phyloP scores from a whole-genome alignment of 2,329 filamentous ascomycete genomes.

The Cladosporium phlei region DNA sequence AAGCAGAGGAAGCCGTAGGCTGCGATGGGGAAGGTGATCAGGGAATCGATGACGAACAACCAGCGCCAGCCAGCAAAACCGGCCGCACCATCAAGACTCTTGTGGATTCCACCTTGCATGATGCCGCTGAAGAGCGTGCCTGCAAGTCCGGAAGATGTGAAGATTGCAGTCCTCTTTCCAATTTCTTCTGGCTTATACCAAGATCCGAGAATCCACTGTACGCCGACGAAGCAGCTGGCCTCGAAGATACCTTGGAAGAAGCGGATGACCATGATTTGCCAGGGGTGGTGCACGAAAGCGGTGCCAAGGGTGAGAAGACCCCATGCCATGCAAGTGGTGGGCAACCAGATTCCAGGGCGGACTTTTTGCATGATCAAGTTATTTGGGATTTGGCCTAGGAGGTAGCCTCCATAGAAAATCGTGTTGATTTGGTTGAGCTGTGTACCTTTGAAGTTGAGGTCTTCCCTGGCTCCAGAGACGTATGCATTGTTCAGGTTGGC shows the following conservation, averaged over 20 bases:
- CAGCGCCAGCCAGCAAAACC: constrained; percentile 43
- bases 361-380: constrained; percentile 61
- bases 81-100: constrained; percentile 36
- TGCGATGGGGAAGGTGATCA: constrained; percentile 50
- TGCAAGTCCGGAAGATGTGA: constrained; percentile 6
- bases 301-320: constrained; percentile 53
- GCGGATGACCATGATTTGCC: constrained; percentile 57
- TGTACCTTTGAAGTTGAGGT: constrained; percentile 45
- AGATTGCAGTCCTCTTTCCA: constrained; percentile 13
- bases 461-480: constrained; percentile 52
- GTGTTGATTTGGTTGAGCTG: constrained; percentile 43
- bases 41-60: constrained; percentile 53
- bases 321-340: constrained; percentile 51
- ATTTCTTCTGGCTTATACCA: constrained; percentile 25
- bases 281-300: constrained; percentile 47
- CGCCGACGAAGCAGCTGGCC: constrained; percentile 26
- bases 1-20: constrained; percentile 51
- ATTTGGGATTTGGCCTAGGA: constrained; percentile 56
- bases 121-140: constrained; percentile 10
- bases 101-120: constrained; percentile 17
- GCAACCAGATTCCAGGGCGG: constrained; percentile 53
- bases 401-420: constrained; percentile 35
- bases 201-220: constrained; percentile 24
- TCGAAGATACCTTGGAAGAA: constrained; percentile 39
- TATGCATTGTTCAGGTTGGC: constrained; percentile 53